These are phyloP conservation scores for Pythium myriotylum DNA, from an alignment of 352 stramenopile species.

Conservation along the genomic window DNA sequence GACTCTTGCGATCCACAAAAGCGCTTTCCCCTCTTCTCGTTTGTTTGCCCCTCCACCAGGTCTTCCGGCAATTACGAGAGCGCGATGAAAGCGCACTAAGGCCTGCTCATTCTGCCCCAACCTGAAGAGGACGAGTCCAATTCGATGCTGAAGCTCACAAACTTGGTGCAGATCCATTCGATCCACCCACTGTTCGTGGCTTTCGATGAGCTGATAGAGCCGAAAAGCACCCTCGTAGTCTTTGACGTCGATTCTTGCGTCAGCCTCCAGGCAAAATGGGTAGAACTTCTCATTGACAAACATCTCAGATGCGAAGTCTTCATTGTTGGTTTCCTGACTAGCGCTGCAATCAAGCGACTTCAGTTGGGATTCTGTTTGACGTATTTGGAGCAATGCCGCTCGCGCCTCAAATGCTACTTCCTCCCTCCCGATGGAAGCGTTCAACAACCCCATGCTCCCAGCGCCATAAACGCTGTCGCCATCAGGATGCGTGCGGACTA, in stretches of 20 bases:
- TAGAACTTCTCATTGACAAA: conserved; percentile 42
- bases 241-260: conserved; percentile 58
- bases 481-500: conserved; percentile 16
- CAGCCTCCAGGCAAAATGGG: conserved; percentile 53
- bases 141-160: conserved; percentile 38
- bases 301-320: background rate
- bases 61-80: conserved; percentile 41
- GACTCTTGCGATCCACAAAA: conserved; percentile 37
- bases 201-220: conserved; percentile 47
- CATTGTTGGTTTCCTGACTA: conserved; percentile 27
- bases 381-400: conserved; percentile 45
- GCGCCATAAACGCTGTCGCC: conserved; percentile 4
- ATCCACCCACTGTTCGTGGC: conserved; percentile 42
- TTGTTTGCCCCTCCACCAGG: conserved; percentile 20
- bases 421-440: conserved; percentile 49
- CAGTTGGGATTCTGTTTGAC: conserved; percentile 38
- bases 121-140: conserved; percentile 37
- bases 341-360: conserved; percentile 44
- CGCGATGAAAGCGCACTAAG: conserved; percentile 47
- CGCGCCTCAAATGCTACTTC: conserved; percentile 54
- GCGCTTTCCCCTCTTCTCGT: conserved; percentile 38
- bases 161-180: conserved; percentile 37
- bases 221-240: conserved; percentile 46
- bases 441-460: conserved; percentile 32
- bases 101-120: conserved; percentile 61